Percentiles rank a stretch among this genome's conserved stretches.
Evolutionary conservation across 1,284 basidiomycete genomes (phyloP).

Genomic region (Tremellales sp.): DNA sequence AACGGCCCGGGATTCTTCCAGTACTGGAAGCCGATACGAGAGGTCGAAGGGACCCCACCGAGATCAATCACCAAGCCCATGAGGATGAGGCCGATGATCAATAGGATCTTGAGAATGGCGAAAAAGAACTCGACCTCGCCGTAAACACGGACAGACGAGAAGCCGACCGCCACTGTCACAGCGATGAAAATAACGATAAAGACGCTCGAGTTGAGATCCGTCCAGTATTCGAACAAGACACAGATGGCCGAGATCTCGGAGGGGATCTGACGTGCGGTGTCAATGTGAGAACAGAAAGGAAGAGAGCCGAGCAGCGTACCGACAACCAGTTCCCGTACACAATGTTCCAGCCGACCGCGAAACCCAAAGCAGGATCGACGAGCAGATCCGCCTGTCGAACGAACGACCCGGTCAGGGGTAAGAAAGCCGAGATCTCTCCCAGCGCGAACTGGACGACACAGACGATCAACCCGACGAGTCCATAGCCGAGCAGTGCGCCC

Average conservation of each 20-base stretch:
- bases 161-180: slow-evolving; percentile 49
- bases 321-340: slow-evolving; percentile 40
- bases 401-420: slow-evolving; percentile 49
- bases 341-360: slow-evolving; percentile 29
- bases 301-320: neutral
- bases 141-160: neutral
- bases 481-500: slow-evolving; percentile 34
- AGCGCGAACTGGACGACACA: slow-evolving; percentile 41
- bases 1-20: slow-evolving; percentile 52
- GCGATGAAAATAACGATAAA: slow-evolving; percentile 41
- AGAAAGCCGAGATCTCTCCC: slow-evolving; percentile 52
- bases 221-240: too few species aligned
- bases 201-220: too few species aligned
- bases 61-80: slow-evolving; percentile 61
- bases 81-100: slow-evolving; percentile 58
- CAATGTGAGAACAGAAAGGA: slow-evolving; percentile 32
- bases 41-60: slow-evolving; percentile 62
- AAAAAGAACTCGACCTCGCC: slow-evolving; percentile 43
- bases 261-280: slow-evolving; percentile 33
- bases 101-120: slow-evolving; percentile 55
- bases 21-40: slow-evolving; percentile 58
- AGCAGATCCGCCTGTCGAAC: slow-evolving; percentile 49
- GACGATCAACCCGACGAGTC: slow-evolving; percentile 23
- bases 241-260: slow-evolving; percentile 40
- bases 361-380: slow-evolving; percentile 46